phyloP scores from a whole-genome alignment of 139 green algal species.

The Closterium sp. region DNA sequence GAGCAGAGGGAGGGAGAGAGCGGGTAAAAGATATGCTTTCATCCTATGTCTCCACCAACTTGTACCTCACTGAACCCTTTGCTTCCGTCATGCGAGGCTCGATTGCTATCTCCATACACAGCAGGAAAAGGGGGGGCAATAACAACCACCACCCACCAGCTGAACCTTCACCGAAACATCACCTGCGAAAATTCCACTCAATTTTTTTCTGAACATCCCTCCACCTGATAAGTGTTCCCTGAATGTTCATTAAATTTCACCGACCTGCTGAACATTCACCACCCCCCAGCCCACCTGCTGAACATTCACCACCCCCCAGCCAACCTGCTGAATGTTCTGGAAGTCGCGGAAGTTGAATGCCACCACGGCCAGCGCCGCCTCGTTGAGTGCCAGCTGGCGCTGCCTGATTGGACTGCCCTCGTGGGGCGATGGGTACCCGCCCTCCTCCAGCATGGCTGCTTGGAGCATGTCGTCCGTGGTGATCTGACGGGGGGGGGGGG shows the following conservation, averaged over 20 bases:
- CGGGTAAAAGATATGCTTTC: not conserved
- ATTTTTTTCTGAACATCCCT: too few species aligned
- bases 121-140: too few species aligned
- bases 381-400: slow-evolving; percentile 7
- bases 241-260: too few species aligned
- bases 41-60: not conserved
- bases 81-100: slow-evolving; percentile 19
- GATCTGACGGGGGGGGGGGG: not conserved
- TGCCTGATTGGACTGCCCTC: not conserved
- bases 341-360: slow-evolving; percentile 15
- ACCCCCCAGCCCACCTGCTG: not conserved
- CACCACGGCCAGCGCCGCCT: slow-evolving; percentile 6
- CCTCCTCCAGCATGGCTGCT: slow-evolving; percentile 7
- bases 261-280: not conserved
- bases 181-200: too few species aligned
- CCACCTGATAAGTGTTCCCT: too few species aligned
- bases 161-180: too few species aligned
- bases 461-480: slow-evolving; percentile 4
- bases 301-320: not conserved
- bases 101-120: not conserved
- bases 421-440: not conserved
- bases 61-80: slow-evolving; percentile 23
- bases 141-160: too few species aligned
- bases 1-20: not conserved
- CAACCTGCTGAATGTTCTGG: slow-evolving; percentile 1